Base-by-base conservation (phyloP, 2,329 filamentous ascomycete genomes). In the Davidsoniella australis region DNA sequence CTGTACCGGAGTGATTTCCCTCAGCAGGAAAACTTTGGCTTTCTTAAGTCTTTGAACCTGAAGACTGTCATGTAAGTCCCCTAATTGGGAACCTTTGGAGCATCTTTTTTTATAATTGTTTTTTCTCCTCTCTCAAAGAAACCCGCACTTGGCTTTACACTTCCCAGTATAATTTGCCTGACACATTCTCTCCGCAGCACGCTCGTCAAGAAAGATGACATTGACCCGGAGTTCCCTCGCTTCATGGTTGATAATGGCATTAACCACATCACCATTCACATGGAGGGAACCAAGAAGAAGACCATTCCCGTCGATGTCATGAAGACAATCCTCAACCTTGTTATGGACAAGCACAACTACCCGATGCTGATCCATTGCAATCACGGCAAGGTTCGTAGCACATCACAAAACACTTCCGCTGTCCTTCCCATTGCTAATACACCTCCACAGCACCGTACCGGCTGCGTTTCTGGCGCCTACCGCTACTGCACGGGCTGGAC, bases 301-400 rank as follows among this genome's bases (percentile, higher is more conserved):
- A 71, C 72, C 7, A 85, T 85, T 36, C 75, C 82, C 0, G 60
- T 76, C 6, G 63, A 69, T 41, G 76, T 78, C 23, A 85, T 94
- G 72, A 71, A 73, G 54, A 67, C 75, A 6, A 85, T 89, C 42
- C 70, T 94, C 20, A 68, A 74, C 10, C 66, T 89, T 40, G 73
- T 89, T 39, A 69, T 89, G 48, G 75, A 93, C 58, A 72, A 72
- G 45, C 64, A 70, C 33, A 86, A 93, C 54, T 79, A 91, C 56
- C 88, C 88, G 0, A 64, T 95, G 9, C 70, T 94, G 38, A 74
- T 95, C 43, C 88, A 95, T 63, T 95, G 88, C 71, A 95, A 94
- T 61, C 88, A 94, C 57, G 88, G 88, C 60, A 91, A 80, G 66
- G 76, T 79, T 63, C 55, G 65, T 58, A 49, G 20, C 41, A 18